Conservation (phyloP, 148 eudicot species). For the Beta vulgaris region DNA sequence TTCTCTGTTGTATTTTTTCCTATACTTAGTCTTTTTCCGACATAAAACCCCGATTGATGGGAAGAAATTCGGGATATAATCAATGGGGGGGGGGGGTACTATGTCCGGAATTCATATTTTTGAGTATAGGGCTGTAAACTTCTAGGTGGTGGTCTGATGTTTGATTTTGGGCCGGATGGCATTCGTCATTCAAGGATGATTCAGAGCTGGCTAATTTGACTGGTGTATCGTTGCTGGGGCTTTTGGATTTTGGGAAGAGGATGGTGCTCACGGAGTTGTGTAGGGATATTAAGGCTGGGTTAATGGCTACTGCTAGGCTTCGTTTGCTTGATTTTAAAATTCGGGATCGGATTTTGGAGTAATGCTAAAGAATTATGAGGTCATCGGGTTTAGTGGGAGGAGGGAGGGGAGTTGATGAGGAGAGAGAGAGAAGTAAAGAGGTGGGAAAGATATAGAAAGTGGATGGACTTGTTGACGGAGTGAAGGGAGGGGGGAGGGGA, state of each 20-base stretch:
- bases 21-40: slow-evolving; percentile 20
- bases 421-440: no score
- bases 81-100: slow-evolving; percentile 87
- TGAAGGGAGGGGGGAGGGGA: no score
- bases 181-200: slow-evolving; percentile 45
- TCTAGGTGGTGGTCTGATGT: slow-evolving; percentile 34
- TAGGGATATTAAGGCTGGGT: slow-evolving; percentile 57
- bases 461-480: no score
- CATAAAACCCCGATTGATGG: slow-evolving; percentile 2
- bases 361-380: slow-evolving; percentile 54
- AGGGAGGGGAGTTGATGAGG: no score
- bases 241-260: slow-evolving; percentile 66
- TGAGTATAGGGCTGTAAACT: slow-evolving; percentile 44
- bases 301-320: slow-evolving; percentile 92
- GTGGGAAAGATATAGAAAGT: no score
- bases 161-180: slow-evolving; percentile 58
- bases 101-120: slow-evolving; percentile 80
- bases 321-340: slow-evolving; percentile 52
- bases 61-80: slow-evolving; percentile 46
- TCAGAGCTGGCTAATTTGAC: slow-evolving; percentile 60
- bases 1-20: slow-evolving; percentile 31
- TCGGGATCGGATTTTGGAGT: slow-evolving; percentile 61
- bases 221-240: slow-evolving; percentile 53
- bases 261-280: slow-evolving; percentile 56
- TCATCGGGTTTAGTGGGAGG: slow-evolving; percentile 70